A percentile compares a stretch with the other conserved stretches of the same genome.
Conservation (phyloP, 2,329 filamentous ascomycete genomes). For the Herpotrichia juniperi region DNA sequence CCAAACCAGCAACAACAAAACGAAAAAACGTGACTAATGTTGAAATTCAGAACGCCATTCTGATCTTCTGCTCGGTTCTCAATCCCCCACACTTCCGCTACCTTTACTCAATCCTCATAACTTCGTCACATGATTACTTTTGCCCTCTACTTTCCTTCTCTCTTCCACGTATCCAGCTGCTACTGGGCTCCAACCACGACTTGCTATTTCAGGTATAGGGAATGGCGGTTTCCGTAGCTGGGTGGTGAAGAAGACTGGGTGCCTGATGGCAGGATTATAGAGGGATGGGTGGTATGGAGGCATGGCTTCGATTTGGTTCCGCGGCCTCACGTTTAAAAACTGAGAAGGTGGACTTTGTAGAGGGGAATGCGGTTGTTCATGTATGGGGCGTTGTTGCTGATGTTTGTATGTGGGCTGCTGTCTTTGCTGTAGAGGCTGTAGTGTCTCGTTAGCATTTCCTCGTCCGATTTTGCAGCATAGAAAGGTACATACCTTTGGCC, state of each 20-base stretch:
- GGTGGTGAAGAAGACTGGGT: constrained; percentile 79
- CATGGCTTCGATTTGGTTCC: constrained; percentile 58
- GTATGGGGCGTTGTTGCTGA: constrained; percentile 32
- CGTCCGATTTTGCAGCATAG: constrained; percentile 23
- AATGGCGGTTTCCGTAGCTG: constrained; percentile 64
- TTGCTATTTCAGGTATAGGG: constrained; percentile 42
- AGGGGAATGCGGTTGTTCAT: constrained; percentile 18
- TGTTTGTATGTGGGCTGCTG: constrained; percentile 24
- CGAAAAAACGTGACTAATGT: too few species aligned
- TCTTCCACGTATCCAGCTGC: constrained; percentile 52
- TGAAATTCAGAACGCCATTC: too few species aligned
- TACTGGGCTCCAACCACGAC: constrained; percentile 49
- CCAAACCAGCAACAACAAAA: too few species aligned
- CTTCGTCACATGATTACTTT: constrained; percentile 28
- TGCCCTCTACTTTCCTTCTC: constrained; percentile 19
- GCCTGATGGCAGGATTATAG: constrained; percentile 65
- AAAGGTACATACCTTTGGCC: constrained; percentile 43
- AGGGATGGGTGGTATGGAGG: constrained; percentile 41
- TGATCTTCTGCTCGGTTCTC: background rate
- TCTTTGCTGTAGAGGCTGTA: constrained; percentile 29
- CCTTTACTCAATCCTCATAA: constrained; percentile 22
- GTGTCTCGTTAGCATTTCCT: background rate
- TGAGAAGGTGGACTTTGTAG: background rate
- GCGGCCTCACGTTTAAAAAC: constrained; percentile 27
- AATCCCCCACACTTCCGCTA: too few species aligned